Evolutionary conservation across 257 asterid species (phyloP).

Genomic region (Solanum chaucha): DNA sequence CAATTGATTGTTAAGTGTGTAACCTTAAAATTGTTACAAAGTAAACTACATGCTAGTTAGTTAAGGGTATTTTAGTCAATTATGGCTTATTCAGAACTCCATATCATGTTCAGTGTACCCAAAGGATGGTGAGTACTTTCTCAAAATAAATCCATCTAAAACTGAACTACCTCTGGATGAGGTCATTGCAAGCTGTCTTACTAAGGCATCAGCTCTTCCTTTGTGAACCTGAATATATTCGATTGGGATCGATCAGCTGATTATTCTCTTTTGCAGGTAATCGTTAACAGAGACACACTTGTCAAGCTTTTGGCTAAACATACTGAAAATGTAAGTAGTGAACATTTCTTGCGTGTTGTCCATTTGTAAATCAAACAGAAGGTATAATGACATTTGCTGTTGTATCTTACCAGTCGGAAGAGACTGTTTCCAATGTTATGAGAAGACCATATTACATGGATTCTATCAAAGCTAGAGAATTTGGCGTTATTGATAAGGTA

Average conservation of each 20-base stretch:
- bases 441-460: slow-evolving; percentile 74
- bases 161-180: background rate
- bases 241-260: background rate
- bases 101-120: background rate
- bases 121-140: background rate
- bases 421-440: slow-evolving; percentile 56
- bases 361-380: background rate
- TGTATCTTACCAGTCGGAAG: slow-evolving; percentile 45
- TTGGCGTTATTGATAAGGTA: slow-evolving; percentile 86
- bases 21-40: background rate
- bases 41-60: background rate
- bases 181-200: background rate
- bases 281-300: slow-evolving; percentile 55
- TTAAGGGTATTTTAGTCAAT: background rate
- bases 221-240: background rate
- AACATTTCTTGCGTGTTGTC: background rate
- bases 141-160: background rate
- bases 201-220: background rate
- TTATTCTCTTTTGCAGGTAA: slow-evolving; percentile 36
- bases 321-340: slow-evolving; percentile 76
- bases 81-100: background rate
- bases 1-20: background rate
- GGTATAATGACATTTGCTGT: background rate
- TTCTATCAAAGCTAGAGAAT: slow-evolving; percentile 58
- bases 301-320: slow-evolving; percentile 74